Evolutionary conservation across 2,329 filamentous ascomycete species (phyloP), one percentile per base, ranked within the genome.

Genomic region (Didymella keratinophila): DNA sequence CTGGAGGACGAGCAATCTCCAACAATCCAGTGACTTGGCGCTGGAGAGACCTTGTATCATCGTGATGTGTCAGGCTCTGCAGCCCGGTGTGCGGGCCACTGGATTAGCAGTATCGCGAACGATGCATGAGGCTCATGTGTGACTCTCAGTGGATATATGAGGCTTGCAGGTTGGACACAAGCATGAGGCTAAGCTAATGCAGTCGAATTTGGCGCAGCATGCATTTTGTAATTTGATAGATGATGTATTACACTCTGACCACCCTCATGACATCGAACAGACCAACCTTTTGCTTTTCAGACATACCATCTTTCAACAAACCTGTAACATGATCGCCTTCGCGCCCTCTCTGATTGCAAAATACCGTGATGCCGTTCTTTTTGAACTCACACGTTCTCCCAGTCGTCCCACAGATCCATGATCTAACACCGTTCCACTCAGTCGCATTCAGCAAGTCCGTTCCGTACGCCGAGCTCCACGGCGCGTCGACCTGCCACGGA

Each of bases 401-500:
- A 1, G 81, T 82, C 47, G 81, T 75, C 0, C 81, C 81, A 66
- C 79, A 82, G 0, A 81, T 67, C 81, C 80, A 82, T 16, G 65
- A 52, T 41, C 76, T 76, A 0, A 81, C 74, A 1, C 67, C 65
- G 7, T 55, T 58, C 83, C 76, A 83, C 82, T 45, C 80, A 75
- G 80, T 80, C 30, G 60, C 64, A 0, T 65, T 62, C 3, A 82
- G 63, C 2, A 85, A 60, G 53, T 87, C 82, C 0, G 84, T 86
- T 4, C 80, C 82, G 68, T 86, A 88, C 0, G 81, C 84, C 8
- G 77, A 77, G 2, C 73, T 77, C 78, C 80, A 82, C 0, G 80
- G 78, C 21, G 78, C 83, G 16, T 76, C 70, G 2, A 75, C 65
- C 48, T 88, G 75, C 60, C 81, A 77, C 0, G 84, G 84, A 2